Conservation (phyloP, 129 eudicot genomes). For the Centrapalus pauciflorus region DNA sequence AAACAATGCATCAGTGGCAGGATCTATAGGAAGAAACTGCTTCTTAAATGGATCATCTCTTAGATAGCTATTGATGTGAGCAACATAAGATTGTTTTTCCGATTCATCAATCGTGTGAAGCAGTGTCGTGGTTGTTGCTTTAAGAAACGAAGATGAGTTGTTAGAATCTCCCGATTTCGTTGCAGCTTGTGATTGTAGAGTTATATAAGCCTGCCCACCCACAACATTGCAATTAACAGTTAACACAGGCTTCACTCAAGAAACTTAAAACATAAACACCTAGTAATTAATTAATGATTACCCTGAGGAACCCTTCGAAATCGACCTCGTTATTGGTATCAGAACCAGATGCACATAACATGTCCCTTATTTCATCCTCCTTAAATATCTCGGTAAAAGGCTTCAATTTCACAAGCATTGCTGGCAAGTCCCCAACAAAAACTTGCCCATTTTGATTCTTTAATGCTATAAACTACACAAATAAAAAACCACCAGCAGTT, state of each 20-base stretch:
- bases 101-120: slow-evolving; percentile 78
- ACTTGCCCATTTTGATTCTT: slow-evolving; percentile 61
- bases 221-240: slow-evolving; percentile 22
- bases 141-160: slow-evolving; percentile 64
- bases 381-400: slow-evolving; percentile 40
- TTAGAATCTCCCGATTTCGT: slow-evolving; percentile 49
- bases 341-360: slow-evolving; percentile 39
- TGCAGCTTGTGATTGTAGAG: slow-evolving; percentile 54
- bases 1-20: slow-evolving; percentile 64
- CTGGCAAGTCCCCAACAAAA: slow-evolving; percentile 57
- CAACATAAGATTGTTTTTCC: slow-evolving; percentile 85
- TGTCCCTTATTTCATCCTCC: slow-evolving; percentile 59
- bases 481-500: neutral
- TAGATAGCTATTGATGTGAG: slow-evolving; percentile 90
- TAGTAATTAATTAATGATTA: slow-evolving; percentile 2
- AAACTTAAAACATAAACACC: neutral
- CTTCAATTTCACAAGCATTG: slow-evolving; percentile 57
- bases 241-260: neutral
- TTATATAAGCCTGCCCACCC: slow-evolving; percentile 61
- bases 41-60: slow-evolving; percentile 87
- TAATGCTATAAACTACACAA: slow-evolving; percentile 45
- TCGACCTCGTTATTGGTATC: slow-evolving; percentile 48
- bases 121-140: slow-evolving; percentile 74
- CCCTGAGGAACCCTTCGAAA: slow-evolving; percentile 86
- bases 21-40: slow-evolving; percentile 95